Conservation (phyloP, 306 rosid genomes). For the Hippophae tibetana region DNA sequence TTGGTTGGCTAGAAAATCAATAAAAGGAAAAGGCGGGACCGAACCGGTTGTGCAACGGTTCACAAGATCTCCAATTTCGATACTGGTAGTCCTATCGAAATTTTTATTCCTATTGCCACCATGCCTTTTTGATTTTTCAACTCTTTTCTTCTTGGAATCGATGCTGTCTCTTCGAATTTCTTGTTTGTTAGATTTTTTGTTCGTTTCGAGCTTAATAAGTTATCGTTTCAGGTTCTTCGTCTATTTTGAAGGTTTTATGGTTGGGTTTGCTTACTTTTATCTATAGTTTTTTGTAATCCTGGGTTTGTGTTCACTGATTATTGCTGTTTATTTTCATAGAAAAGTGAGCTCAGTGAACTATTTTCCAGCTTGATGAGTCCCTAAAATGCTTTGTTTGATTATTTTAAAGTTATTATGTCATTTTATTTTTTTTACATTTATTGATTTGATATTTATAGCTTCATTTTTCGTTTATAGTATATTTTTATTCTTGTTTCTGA, state of each 20-base stretch:
- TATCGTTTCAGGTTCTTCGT: constrained; percentile 6
- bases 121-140: neutral
- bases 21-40: no score
- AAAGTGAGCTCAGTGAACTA: no score
- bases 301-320: no score
- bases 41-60: neutral
- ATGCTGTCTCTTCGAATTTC: neutral
- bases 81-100: constrained; percentile 32
- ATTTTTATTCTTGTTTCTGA: neutral
- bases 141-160: neutral
- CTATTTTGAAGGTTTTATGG: neutral
- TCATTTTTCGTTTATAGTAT: neutral
- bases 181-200: neutral
- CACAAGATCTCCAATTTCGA: constrained; percentile 47
- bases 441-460: neutral
- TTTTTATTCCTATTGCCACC: neutral
- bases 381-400: neutral
- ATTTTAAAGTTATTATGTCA: neutral
- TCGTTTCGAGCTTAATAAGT: constrained; percentile 14
- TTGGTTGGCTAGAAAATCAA: constrained; percentile 29
- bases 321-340: neutral
- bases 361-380: no score
- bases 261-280: neutral
- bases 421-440: no score
- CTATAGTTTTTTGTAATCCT: neutral